Percentiles rank a stretch among this genome's conserved stretches.
Conservation (phyloP, 2,329 filamentous ascomycete species). For the Cytospora mali region DNA sequence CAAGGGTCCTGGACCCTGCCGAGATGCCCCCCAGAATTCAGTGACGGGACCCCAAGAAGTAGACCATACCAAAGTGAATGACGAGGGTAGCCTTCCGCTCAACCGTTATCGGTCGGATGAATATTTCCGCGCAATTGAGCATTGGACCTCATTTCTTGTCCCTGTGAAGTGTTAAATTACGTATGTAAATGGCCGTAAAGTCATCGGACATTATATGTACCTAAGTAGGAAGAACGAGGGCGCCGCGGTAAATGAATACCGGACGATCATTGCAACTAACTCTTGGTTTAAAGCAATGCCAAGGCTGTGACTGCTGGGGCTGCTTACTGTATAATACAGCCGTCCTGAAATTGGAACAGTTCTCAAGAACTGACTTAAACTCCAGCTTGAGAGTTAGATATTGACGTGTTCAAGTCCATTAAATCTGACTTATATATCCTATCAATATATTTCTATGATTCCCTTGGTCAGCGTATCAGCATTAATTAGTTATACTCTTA, state of each 20-base stretch:
- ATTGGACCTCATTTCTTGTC: neutral
- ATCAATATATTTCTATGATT: too few species aligned
- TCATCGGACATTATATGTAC: slow-evolving; percentile 6
- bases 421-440: too few species aligned
- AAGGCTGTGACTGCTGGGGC: neutral
- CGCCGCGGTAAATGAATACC: slow-evolving; percentile 12
- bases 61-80: too few species aligned
- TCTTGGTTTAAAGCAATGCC: slow-evolving; percentile 9
- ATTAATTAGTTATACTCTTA: neutral
- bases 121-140: neutral
- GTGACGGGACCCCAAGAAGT: neutral
- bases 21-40: neutral
- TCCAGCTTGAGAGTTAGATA: too few species aligned
- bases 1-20: slow-evolving; percentile 19
- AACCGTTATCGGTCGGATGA: neutral
- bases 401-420: too few species aligned
- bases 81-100: too few species aligned
- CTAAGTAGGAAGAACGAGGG: neutral
- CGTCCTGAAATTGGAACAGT: too few species aligned
- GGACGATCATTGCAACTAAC: neutral
- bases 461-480: too few species aligned
- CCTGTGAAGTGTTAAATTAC: neutral
- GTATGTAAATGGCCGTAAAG: neutral
- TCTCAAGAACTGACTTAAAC: too few species aligned
- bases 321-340: slow-evolving; percentile 5